Evolutionary conservation across 1,284 basidiomycete species (phyloP), one percentile per base, ranked within the genome.

Genomic region (Chiua sp.): DNA sequence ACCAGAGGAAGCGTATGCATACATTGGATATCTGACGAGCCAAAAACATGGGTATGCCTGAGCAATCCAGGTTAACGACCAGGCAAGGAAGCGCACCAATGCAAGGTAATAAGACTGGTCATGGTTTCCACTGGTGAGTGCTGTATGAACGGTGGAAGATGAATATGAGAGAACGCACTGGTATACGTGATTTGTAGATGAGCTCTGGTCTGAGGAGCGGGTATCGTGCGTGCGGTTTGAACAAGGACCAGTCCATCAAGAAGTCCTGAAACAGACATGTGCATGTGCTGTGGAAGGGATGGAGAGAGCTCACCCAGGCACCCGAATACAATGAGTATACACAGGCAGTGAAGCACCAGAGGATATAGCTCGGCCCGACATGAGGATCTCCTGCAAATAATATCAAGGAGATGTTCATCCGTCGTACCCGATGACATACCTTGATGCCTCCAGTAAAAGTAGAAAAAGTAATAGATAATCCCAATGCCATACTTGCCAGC

Each of bases 241-340:
- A 79, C 48, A 98, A 66, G 3, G 92, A 91, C 91, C 91, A 93
- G 72, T 95, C 93, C 87, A 92, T 90, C 35, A 87, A 70, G 32
- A 90, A 75, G 68, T 93, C 91, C 91, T 93, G 66, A 20, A 23
- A 50, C 23, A 57, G 11, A 23, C 10, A 28, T 13, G n/a, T 42
- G 15, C 26, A 10, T 3, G n/a, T 51, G 55, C 56, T 7, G 39
- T 8, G n/a, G 50, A 20, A 37, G n/a, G 23, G 12, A n/a, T 18
- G 16, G 13, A 33, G 23, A 13, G n/a, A 22, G 10, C 82, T 57
- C 72, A 93, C 93, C 96, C 96, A 98, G 48, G 83, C 73, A 51
- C 83, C 81, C 5, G 90, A 87, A 75, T 96, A 98, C 3, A 83
- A 64, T 0, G 93, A 84, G 64, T 87, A 90, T 30, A 86, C 72